Percentiles rank a stretch among this genome's conserved stretches.
Conservation (phyloP, 345 rosid genomes). For the Carallia pectinifolia region DNA sequence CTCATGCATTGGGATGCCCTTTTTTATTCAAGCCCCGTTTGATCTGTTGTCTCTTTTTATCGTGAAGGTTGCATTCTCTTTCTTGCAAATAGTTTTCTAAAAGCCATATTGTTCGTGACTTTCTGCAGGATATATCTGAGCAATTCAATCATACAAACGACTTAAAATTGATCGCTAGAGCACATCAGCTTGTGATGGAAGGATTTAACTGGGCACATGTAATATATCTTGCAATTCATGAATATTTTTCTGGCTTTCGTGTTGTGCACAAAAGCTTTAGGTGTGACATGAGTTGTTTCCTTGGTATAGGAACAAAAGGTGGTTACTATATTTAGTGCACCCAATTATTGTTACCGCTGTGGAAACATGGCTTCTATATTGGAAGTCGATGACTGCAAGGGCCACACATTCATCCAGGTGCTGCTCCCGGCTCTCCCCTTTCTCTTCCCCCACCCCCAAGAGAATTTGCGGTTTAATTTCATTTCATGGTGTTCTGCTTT, state of each 20-base stretch:
- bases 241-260: constrained; percentile 1
- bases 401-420: constrained; percentile 96
- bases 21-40: no score
- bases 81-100: no score
- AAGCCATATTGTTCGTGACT: neutral
- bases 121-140: constrained; percentile 81
- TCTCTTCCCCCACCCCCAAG: neutral
- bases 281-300: neutral
- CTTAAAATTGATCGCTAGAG: constrained; percentile 87
- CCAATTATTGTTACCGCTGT: constrained; percentile 95
- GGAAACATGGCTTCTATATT: constrained; percentile 97
- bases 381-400: constrained; percentile 92
- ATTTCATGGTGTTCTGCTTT: no score
- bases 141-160: constrained; percentile 89
- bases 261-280: neutral
- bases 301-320: constrained; percentile 84
- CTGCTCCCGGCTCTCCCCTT: neutral
- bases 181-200: constrained; percentile 97
- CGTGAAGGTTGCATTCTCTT: no score
- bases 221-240: neutral
- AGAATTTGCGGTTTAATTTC: neutral
- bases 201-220: constrained; percentile 88
- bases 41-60: no score
- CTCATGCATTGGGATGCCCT: no score
- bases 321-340: constrained; percentile 95